Evolutionary conservation across 2,329 filamentous ascomycete genomes (phyloP), one percentile per base, ranked within the genome.

Genomic region (Diaporthe helianthi): DNA sequence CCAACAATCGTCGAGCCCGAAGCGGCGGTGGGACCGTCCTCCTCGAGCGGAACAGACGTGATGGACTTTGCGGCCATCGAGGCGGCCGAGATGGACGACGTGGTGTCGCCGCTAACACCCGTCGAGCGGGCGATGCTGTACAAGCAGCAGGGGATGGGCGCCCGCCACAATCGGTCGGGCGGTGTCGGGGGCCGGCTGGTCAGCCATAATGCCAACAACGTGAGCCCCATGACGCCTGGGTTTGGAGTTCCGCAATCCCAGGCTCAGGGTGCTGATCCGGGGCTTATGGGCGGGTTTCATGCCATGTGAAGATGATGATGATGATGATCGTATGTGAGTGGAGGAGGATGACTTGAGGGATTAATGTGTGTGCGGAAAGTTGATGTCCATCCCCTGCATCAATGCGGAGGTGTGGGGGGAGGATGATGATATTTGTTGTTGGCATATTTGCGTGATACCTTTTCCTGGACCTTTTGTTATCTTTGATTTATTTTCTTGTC

Each of bases 71-170:
- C 69, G 8, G 65, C 67, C 19, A 68, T 71, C 44, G 69, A 71
- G 54, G 69, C 69, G 24, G 69, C 69, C 44, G 69, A 71, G 63
- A 71, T 71, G 69, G 69, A 69, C 53, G 69, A 71, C 38, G 44
- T 67, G n/a, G 69, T 71, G 15, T 69, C 67, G 1, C 69, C 69
- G 8, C 69, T 71, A 1, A 71, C 69, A 2, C 69, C 69, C 2
- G 69, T 71, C 8, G 67, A 71, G 63, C 69, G 61, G 5, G 69
- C 69, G 15, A 69, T 71, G 69, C 55, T 71, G 63, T 71, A 69
- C 22, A 71, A 71, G 36, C 63, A 69, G 44, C 69, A 69, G 19
- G 69, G 67, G 10, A 13, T 66, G 53, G 67, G 67, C 1, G 38
- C 33, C 12, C 33, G 58, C 22, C 38, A 60, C 38, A 47, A 41